These are phyloP conservation scores for Ceriops tagal DNA, from an alignment of 345 rosid genomes.

Conservation along the genomic window DNA sequence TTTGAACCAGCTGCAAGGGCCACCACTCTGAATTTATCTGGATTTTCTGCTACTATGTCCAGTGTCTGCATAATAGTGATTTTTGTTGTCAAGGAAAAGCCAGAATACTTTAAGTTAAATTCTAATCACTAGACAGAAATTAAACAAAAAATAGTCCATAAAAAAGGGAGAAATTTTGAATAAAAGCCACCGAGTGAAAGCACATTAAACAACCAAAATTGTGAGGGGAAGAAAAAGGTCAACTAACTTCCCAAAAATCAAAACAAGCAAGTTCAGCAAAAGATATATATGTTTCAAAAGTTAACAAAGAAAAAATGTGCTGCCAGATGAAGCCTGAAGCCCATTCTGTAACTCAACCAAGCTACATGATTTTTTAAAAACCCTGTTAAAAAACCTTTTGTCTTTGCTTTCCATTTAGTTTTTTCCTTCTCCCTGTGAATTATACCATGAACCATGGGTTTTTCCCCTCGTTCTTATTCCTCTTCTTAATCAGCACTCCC, in stretches of 20 bases:
- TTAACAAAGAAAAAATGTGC: neutral
- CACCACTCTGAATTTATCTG: constrained; percentile 82
- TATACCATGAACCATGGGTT: too few relatives aligned
- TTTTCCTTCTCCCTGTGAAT: too few relatives aligned
- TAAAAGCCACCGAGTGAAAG: neutral
- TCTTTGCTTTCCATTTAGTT: too few relatives aligned
- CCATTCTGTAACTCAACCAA: neutral
- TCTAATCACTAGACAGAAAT: too few relatives aligned
- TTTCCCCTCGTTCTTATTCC: too few relatives aligned
- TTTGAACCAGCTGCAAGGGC: constrained; percentile 97
- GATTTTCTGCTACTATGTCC: constrained; percentile 87
- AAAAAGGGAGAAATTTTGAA: neutral
- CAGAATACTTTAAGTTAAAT: too few relatives aligned
- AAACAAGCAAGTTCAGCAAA: neutral
- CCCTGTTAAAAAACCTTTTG: too few relatives aligned
- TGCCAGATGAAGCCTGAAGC: neutral
- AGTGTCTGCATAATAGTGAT: constrained; percentile 58
- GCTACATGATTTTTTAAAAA: too few relatives aligned
- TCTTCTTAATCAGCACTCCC: too few relatives aligned
- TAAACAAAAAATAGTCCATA: too few relatives aligned
- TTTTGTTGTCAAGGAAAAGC: neutral
- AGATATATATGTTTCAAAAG: neutral
- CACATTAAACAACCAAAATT: neutral
- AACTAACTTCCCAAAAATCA: neutral
- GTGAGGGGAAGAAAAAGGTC: neutral